Base-by-base conservation (phyloP, 2,329 filamentous ascomycete genomes). In the Fusarium sacchari region DNA sequence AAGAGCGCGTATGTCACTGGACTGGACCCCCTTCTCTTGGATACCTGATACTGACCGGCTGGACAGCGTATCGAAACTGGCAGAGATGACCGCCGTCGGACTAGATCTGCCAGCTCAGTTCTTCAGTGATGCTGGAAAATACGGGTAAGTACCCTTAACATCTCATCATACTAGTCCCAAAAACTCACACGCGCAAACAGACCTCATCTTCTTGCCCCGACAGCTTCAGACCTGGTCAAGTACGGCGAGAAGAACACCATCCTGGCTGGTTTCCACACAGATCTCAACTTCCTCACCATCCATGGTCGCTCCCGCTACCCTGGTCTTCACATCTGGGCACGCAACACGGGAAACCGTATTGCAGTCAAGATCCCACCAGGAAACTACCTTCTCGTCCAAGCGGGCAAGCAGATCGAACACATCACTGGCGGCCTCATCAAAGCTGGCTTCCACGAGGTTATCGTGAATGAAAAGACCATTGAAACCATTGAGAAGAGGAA, bases 281-380 rank as follows among this genome's bases (percentile, higher is more conserved):
- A 91, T 76, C 87, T 91, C 65, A 91, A 91, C 84, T 91, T 90
- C 79, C 84, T 91, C 59, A 91, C 89, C 72, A 91, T 91, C 80
- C 89, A 91, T 82, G 89, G 89, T 64, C 89, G 89, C 73, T 89
- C 87, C 36, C 87, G 89, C 67, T 91, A 89, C 74, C 89, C 89
- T 0, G 89, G 89, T 6, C 84, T 91, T 73, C 86, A 91, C 82
- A 87, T 91, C 76, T 91, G 89, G 89, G 89, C 88, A 28, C 88
- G 89, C 74, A 91, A 91, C 84, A 90, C 88, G 4, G 89, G 89
- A 49, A 84, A 83, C 69, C 86, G 86, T 72, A 89, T 91, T 72
- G 80, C 88, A 49, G 89, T 91, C 71, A 85, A 86, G 80, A 90
- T 91, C 72, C 89, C 89, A 0, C 81, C 82, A 7, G 88, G 88